Conservation (phyloP, 176 grass and related monocot genomes). For the Aegilops speltoides region DNA sequence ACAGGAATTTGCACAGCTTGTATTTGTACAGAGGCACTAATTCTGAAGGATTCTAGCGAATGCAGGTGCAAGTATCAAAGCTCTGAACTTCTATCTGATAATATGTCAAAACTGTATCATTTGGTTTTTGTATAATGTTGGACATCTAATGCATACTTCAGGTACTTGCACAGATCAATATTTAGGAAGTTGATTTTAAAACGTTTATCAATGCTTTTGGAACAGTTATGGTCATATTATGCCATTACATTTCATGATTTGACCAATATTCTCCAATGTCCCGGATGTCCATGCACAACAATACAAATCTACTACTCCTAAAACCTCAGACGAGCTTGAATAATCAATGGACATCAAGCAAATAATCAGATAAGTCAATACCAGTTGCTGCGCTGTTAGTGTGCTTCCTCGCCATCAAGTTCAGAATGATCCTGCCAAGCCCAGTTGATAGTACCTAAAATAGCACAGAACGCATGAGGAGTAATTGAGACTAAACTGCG, state of each 20-base stretch:
- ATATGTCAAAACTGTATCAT: not conserved
- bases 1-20: not conserved
- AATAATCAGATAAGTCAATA: slow-evolving; percentile 14
- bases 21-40: not conserved
- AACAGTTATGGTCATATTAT: not conserved
- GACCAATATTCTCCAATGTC: not conserved
- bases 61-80: not conserved
- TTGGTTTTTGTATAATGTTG: not conserved
- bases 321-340: not conserved
- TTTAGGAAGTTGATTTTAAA: not conserved
- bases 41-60: not conserved
- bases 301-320: not conserved
- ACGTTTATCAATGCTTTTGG: not conserved
- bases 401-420: slow-evolving; percentile 96
- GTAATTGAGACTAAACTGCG: not conserved
- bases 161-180: not conserved
- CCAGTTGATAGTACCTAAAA: slow-evolving; percentile 76
- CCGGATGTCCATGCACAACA: not conserved
- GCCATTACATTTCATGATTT: not conserved
- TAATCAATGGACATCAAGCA: not conserved
- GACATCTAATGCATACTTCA: not conserved
- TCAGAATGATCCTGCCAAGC: slow-evolving; percentile 79
- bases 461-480: not conserved
- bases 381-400: slow-evolving; percentile 93
- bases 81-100: not conserved